A percentile compares a stretch with the other conserved stretches of the same genome.
These are phyloP conservation scores for Neurospora crassa DNA, from an alignment of 2,329 filamentous ascomycete species.

Conservation along the genomic window DNA sequence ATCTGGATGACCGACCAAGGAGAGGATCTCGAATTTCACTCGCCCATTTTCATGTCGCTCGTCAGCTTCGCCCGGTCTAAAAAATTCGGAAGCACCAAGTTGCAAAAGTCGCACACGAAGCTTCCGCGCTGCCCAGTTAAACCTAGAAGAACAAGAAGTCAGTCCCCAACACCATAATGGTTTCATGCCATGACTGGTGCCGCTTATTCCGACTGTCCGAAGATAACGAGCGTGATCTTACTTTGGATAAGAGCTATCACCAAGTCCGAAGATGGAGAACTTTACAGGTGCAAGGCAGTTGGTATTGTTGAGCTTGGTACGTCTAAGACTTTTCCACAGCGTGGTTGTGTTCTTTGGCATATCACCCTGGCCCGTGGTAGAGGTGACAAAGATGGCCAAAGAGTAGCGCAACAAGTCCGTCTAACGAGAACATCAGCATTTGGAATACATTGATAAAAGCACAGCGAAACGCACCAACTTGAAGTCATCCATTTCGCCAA, in stretches of 20 bases:
- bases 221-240: conserved; percentile 30
- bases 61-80: conserved; percentile 76
- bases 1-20: neutral
- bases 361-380: conserved; percentile 92
- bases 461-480: conserved; percentile 52
- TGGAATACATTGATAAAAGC: conserved; percentile 1
- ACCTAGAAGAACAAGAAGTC: conserved; percentile 40
- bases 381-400: conserved; percentile 70
- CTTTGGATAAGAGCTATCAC: conserved; percentile 91
- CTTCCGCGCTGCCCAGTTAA: conserved; percentile 88
- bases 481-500: conserved; percentile 69
- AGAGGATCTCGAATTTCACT: conserved; percentile 20
- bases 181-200: neutral
- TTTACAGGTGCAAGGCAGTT: conserved; percentile 57
- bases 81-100: conserved; percentile 69
- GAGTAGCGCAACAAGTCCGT: conserved; percentile 39
- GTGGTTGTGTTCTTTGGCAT: conserved; percentile 71
- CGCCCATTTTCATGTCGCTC: conserved; percentile 90
- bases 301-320: conserved; percentile 60
- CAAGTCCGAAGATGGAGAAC: conserved; percentile 84
- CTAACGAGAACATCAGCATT: conserved; percentile 18
- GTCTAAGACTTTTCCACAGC: conserved; percentile 79
- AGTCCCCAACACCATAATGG: neutral
- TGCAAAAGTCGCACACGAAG: conserved; percentile 75
- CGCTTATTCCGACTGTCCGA: neutral